A percentile compares a stretch with the other conserved stretches of the same genome.
These are phyloP conservation scores for Amanita exitialis DNA, from an alignment of 768 basidiomycete genomes.

Conservation along the genomic window DNA sequence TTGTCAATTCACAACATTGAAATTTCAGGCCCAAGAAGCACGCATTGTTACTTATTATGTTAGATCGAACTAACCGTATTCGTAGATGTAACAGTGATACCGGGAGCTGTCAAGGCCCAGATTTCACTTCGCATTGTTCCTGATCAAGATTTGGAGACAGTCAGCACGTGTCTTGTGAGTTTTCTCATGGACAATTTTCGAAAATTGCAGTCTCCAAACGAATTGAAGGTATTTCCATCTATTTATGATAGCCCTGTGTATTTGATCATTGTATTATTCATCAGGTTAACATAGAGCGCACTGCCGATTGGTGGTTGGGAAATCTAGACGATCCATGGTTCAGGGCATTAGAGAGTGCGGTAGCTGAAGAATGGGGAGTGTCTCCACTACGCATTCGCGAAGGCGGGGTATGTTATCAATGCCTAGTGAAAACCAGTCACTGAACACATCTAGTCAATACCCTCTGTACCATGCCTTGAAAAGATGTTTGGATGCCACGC, in stretches of 20 bases:
- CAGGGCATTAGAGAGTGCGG: slow-evolving; percentile 71
- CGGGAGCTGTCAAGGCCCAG: slow-evolving; percentile 71
- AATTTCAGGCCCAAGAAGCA: slow-evolving; percentile 75
- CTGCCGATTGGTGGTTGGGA: slow-evolving; percentile 95
- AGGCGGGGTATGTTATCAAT: slow-evolving; percentile 62
- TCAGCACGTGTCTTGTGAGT: slow-evolving; percentile 49
- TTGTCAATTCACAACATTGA: slow-evolving; percentile 82
- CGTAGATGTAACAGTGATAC: slow-evolving; percentile 82
- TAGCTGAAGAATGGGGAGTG: slow-evolving; percentile 81
- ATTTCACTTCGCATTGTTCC: slow-evolving; percentile 92
- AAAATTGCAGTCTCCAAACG: slow-evolving; percentile 56
- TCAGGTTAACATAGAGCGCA: slow-evolving; percentile 72
- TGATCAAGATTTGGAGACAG: slow-evolving; percentile 72
- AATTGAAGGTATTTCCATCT: slow-evolving; percentile 44
- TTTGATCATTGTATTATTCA: not conserved
- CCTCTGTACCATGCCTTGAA: slow-evolving; percentile 89
- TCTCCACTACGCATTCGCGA: slow-evolving; percentile 85
- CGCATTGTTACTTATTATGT: slow-evolving; percentile 13
- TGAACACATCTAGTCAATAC: slow-evolving; percentile 59
- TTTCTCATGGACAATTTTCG: slow-evolving; percentile 54
- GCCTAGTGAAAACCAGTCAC: not conserved
- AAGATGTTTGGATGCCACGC: slow-evolving; percentile 85
- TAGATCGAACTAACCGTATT: not conserved
- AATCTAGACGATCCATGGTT: slow-evolving; percentile 82
- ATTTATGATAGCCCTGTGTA: not conserved